Conservation (phyloP, 2,329 filamentous ascomycete species). For the Mariannaea sp. region DNA sequence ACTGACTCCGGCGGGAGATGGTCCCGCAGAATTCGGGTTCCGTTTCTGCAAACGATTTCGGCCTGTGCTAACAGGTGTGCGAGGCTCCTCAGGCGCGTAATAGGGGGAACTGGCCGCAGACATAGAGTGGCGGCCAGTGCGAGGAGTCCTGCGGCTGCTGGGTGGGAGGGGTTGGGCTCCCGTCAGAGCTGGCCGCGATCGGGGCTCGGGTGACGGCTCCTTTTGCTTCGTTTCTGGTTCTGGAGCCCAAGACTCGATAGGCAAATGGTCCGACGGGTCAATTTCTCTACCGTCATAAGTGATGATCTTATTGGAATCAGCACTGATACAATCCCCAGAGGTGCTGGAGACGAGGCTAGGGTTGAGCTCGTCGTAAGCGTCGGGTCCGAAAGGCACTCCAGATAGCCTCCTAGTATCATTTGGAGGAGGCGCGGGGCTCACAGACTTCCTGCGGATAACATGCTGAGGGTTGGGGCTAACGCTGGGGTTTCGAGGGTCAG, state of each 20-base stretch:
- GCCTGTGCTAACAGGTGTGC: slow-evolving; percentile 45
- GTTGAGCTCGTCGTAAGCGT: slow-evolving; percentile 76
- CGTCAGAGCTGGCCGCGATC: slow-evolving; percentile 52
- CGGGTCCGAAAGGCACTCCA: slow-evolving; percentile 72
- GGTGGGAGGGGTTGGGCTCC: slow-evolving; percentile 59
- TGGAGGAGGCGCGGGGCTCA: slow-evolving; percentile 69
- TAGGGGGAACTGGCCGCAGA: slow-evolving; percentile 42
- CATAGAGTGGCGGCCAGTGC: slow-evolving; percentile 57
- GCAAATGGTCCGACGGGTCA: slow-evolving; percentile 80
- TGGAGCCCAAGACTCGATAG: slow-evolving; percentile 76
- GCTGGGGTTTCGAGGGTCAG: slow-evolving; percentile 38
- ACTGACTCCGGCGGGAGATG: slow-evolving; percentile 47
- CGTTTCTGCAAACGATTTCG: slow-evolving; percentile 72
- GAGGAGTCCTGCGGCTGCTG: slow-evolving; percentile 57
- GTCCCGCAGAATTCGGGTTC: slow-evolving; percentile 50
- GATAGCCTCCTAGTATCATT: slow-evolving; percentile 58
- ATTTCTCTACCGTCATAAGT: slow-evolving; percentile 76
- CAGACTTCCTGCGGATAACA: slow-evolving; percentile 71
- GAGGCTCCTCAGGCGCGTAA: slow-evolving; percentile 40
- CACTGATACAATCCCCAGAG: slow-evolving; percentile 48
- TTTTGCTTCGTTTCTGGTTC: slow-evolving; percentile 64
- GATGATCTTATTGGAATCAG: slow-evolving; percentile 69
- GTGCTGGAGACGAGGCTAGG: slow-evolving; percentile 55
- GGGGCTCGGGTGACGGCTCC: slow-evolving; percentile 39
- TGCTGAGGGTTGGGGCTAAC: slow-evolving; percentile 51